Evolutionary conservation across 345 rosid genomes (phyloP), one percentile per base, ranked within the genome.

Genomic region (Lagerstroemia speciosa): DNA sequence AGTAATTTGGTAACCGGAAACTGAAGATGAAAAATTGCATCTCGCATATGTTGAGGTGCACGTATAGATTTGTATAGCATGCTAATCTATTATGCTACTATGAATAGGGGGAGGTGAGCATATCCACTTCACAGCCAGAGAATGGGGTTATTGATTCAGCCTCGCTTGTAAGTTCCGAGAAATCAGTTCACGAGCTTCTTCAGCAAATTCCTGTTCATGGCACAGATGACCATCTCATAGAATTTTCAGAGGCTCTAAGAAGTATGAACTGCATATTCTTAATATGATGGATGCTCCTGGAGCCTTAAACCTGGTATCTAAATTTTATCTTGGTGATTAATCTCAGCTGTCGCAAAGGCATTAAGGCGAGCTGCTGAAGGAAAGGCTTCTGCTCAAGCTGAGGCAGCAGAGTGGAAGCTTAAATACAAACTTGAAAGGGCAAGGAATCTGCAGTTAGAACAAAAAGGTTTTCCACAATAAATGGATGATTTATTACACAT

Each of bases 401-500:
- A 95, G 82, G 98, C 96, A 69, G 84, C 96, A 75, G 98, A 95
- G 78, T 95, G 99, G 99, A 92, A 95, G 79, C 92, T 96, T 69
- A 82, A 87, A 86, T 95, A 83, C 74, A 96, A 95, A 74, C 72
- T 95, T 72, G 96, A 92, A 84, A 87, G 81, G 78, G 75, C 82
- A 20, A 83, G 81, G 68, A 95, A 84, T 71, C 77, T 50, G 26
- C 82, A 68, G 55, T 72, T 78, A 67, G 83, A 83, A 65, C 82
- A 14, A 66, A 86, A 83, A 90, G 99, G 98, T 95, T 72, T 78
- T 67, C 61, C 69, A 38, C 27, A 8, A 38, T 64, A 32, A 33
- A 64, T 34, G 8, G 17, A n/a, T 19, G 45, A 6, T 5, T 31
- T 24, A 55, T 22, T 55, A 9, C 31, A 14, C 37, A 32, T 62